phyloP scores from a whole-genome alignment of 2,329 filamentous ascomycete species.

The Hymenoscyphus repandus region DNA sequence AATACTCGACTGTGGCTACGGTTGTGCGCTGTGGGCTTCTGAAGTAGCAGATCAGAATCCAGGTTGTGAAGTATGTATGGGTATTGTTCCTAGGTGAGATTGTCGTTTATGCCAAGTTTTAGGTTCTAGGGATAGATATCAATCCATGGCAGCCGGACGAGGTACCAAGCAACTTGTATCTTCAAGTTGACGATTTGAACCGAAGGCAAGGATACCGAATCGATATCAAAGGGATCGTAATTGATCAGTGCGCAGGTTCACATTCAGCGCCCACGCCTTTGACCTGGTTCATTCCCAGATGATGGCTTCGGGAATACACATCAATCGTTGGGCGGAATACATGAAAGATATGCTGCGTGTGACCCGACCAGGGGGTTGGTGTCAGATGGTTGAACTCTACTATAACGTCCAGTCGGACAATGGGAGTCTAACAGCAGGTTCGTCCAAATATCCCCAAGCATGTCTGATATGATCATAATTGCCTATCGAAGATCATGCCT shows the following conservation, averaged over 20 bases:
- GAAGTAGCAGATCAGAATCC: conserved; percentile 62
- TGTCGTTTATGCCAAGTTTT: conserved; percentile 5
- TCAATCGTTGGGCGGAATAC: conserved; percentile 67
- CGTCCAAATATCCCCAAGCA: conserved; percentile 22
- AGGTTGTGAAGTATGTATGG: conserved; percentile 52
- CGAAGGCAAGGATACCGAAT: conserved; percentile 40
- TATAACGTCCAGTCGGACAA: conserved; percentile 82
- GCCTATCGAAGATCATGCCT: conserved; percentile 48
- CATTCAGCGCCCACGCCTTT: conserved; percentile 66
- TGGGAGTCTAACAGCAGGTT: conserved; percentile 64
- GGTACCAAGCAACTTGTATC: conserved; percentile 59
- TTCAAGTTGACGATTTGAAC: conserved; percentile 71
- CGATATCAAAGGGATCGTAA: neutral
- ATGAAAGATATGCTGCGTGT: conserved; percentile 69
- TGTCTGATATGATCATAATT: conserved; percentile 1
- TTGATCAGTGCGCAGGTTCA: conserved; percentile 43
- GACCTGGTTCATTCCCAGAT: conserved; percentile 67
- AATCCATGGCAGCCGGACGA: conserved; percentile 64
- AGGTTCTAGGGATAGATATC: conserved; percentile 70
- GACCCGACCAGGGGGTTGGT: conserved; percentile 73
- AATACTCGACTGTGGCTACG: conserved; percentile 69
- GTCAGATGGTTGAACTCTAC: conserved; percentile 84
- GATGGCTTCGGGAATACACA: conserved; percentile 27
- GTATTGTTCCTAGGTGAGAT: neutral
- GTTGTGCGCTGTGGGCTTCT: conserved; percentile 64